Percentiles rank a stretch among this genome's conserved stretches.
These are phyloP conservation scores for Fusarium algeriense DNA, from an alignment of 2,329 filamentous ascomycete species.

Conservation along the genomic window DNA sequence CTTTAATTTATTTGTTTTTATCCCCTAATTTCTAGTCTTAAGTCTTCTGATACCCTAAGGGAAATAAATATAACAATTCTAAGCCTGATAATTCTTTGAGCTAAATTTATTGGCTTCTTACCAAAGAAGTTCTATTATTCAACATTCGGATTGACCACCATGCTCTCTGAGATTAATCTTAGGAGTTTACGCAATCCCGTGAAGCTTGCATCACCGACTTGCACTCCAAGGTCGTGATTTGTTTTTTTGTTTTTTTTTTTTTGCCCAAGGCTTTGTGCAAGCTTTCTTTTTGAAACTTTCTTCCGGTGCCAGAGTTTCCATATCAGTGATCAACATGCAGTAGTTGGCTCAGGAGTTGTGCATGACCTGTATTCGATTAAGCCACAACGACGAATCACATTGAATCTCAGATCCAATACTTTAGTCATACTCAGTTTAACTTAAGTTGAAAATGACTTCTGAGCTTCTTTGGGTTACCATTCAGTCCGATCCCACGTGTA, in stretches of 20 bases:
- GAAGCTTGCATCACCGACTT: neutral
- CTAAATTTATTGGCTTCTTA: neutral
- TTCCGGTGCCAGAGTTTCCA: neutral
- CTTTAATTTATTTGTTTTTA: too few species aligned
- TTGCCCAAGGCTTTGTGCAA: neutral
- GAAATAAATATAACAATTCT: neutral
- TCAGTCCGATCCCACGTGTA: neutral
- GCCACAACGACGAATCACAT: neutral
- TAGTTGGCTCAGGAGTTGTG: neutral
- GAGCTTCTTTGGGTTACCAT: neutral
- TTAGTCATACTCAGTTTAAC: neutral
- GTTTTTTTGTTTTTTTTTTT: neutral
- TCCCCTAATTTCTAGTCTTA: too few species aligned
- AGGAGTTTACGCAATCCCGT: neutral
- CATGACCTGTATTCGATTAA: neutral
- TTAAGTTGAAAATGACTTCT: neutral
- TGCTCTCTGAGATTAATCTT: neutral
- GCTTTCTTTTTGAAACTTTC: neutral
- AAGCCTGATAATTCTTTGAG: neutral
- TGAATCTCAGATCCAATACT: neutral
- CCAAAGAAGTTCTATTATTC: neutral
- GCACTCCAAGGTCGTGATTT: neutral
- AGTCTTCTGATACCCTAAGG: too few species aligned
- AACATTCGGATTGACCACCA: neutral
- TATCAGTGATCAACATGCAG: neutral